Evolutionary conservation across 306 rosid genomes (phyloP).

Genomic region (Pyrus bretschneideri): DNA sequence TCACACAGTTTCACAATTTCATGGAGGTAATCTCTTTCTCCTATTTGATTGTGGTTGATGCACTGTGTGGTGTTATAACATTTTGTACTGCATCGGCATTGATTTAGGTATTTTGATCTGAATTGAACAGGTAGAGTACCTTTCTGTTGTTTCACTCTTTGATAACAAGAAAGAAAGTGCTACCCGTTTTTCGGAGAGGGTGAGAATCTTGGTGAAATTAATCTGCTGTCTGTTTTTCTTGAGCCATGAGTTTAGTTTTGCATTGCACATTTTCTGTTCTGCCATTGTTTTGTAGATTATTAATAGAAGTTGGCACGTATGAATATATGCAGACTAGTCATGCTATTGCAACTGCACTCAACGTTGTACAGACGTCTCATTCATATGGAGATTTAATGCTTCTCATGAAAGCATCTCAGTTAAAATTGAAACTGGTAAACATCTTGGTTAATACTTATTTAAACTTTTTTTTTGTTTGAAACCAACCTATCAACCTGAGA

Average conservation of each 20-base stretch:
- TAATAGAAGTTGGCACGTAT: conserved; percentile 6
- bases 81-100: conserved; percentile 5
- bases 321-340: conserved; percentile 61
- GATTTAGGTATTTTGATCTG: conserved; percentile 15
- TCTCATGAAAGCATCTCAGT: conserved; percentile 51
- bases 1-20: conserved; percentile 92
- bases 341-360: conserved; percentile 68
- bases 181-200: conserved; percentile 63
- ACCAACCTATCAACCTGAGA: background rate
- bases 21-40: conserved; percentile 59
- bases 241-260: background rate
- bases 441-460: conserved; percentile 14
- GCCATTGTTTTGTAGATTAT: background rate
- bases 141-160: conserved; percentile 70
- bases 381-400: conserved; percentile 88
- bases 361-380: conserved; percentile 77
- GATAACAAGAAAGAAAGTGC: conserved; percentile 70
- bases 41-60: background rate
- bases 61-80: background rate
- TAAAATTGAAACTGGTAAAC: conserved; percentile 68
- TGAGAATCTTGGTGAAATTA: conserved; percentile 28
- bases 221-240: background rate
- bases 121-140: conserved; percentile 82
- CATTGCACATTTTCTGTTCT: background rate
- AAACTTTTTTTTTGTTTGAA: conserved; percentile 1